Evolutionary conservation across 495 filamentous ascomycete species (phyloP), one percentile per base, ranked within the genome.

Genomic region (Eremomyces bilateralis): DNA sequence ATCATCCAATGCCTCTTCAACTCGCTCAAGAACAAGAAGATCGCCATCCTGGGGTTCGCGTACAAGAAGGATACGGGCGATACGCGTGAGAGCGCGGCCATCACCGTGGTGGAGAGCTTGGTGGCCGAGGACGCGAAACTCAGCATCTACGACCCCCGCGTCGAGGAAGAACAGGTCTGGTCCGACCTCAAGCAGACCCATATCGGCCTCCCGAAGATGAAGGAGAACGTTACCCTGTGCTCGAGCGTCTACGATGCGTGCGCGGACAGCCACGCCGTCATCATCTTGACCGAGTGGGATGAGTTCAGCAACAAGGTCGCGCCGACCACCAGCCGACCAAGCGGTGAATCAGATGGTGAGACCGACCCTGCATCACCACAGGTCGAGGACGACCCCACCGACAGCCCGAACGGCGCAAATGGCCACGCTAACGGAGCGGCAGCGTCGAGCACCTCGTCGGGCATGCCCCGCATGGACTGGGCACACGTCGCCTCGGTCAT

Each of bases 1-100:
- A 64, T 84, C 4, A 65, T 82, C 35, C 53, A 54, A 17, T 67
- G 69, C 31, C 60, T 85, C 18, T 73, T 76, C 44, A 69, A 73
- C 35, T 77, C 71, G 3, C 57, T 83, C 1, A 62, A 64, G 1
- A 64, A 65, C 13, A 82, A 81, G 53, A 80, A 77, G 47, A 59
- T 85, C 17, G 65, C 74, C 1, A 48, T 85, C 3, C 61, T 90
- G 1, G 80, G 80, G 4, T 82, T 71, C 47, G 71, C 80, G 1
- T 90, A 80, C 56, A 85, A 90, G 58, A 77, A 81, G 47, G 61
- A 80, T 42, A 85, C 80, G 1, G 67, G 69, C 10, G 80, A 90
- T 50, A 78, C 72, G 4, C 64, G 80, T 4, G 78, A 82, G 49
- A 71, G 67, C 29, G 64, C 74, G 1, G 71, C 79, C 0, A 63